Evolutionary conservation across 208 protist genomes (phyloP).

Genomic region (Wallacemonas sp.): DNA sequence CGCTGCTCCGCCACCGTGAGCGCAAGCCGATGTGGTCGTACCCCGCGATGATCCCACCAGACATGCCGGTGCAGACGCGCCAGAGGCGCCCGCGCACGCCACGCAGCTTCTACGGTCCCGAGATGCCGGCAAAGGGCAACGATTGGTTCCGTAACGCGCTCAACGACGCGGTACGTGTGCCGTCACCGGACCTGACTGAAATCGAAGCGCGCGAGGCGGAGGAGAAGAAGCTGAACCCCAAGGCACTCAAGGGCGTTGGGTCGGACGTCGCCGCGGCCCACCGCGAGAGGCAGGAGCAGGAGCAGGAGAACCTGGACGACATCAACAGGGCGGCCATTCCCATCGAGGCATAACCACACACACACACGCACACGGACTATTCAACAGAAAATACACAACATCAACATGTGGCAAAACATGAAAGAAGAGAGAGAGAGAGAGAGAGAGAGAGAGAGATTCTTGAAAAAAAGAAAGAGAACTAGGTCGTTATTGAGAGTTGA

Average conservation of each 20-base stretch:
- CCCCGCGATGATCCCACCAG: constrained; percentile 41
- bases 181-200: constrained; percentile 47
- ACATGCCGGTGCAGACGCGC: constrained; percentile 31
- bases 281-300: background rate
- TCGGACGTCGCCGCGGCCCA: constrained; percentile 2
- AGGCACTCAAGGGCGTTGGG: constrained; percentile 13
- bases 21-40: constrained; percentile 41
- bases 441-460: background rate
- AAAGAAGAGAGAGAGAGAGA: too few species aligned
- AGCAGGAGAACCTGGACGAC: background rate
- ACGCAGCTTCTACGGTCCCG: constrained; percentile 68
- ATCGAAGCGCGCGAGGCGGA: constrained; percentile 47
- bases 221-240: constrained; percentile 37
- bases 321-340: constrained; percentile 13
- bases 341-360: constrained; percentile 8
- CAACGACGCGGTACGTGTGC: constrained; percentile 31
- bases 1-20: constrained; percentile 44
- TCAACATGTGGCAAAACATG: too few species aligned
- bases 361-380: constrained; percentile 12
- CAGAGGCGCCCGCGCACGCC: constrained; percentile 58
- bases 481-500: background rate
- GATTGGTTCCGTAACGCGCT: constrained; percentile 58
- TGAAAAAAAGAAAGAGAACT: background rate
- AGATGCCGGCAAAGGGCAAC: constrained; percentile 30
- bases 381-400: background rate